Conservation (phyloP, 2,329 filamentous ascomycete species). For the Scedosporium aurantiacum region DNA sequence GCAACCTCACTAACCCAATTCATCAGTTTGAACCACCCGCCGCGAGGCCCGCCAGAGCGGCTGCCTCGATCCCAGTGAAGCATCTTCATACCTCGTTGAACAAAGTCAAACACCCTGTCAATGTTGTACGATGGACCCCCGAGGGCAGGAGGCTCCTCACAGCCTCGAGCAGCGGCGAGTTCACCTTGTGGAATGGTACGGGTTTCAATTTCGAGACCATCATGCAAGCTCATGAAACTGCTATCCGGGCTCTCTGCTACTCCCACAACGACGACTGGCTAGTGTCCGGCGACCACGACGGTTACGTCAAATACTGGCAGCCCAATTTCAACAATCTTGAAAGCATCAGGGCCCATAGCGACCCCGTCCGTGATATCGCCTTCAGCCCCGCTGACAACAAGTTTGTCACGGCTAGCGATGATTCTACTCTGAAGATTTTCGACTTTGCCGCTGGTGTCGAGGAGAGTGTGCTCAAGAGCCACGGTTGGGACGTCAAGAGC, state of each 20-base stretch:
- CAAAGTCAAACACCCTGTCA: slow-evolving; percentile 95
- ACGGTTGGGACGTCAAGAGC: slow-evolving; percentile 94
- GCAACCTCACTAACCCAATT: background rate
- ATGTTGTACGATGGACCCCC: slow-evolving; percentile 94
- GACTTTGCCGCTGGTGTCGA: slow-evolving; percentile 82
- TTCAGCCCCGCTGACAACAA: slow-evolving; percentile 93
- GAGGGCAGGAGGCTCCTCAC: slow-evolving; percentile 87
- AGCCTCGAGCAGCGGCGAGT: slow-evolving; percentile 91
- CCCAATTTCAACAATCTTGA: slow-evolving; percentile 99
- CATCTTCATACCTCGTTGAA: slow-evolving; percentile 97
- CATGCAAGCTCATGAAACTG: slow-evolving; percentile 91
- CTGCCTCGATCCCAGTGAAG: slow-evolving; percentile 84
- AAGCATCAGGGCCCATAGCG: slow-evolving; percentile 79
- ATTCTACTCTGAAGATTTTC: slow-evolving; percentile 87
- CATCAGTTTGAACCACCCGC: slow-evolving; percentile 74
- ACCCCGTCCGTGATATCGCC: slow-evolving; percentile 81
- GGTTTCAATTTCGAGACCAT: slow-evolving; percentile 99
- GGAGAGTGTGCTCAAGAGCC: slow-evolving; percentile 78
- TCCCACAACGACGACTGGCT: slow-evolving; percentile 97
- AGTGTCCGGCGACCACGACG: slow-evolving; percentile 88
- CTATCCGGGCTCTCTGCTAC: slow-evolving; percentile 73
- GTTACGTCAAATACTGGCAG: slow-evolving; percentile 96
- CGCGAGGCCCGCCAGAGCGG: slow-evolving; percentile 61
- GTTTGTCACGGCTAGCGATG: slow-evolving; percentile 92
- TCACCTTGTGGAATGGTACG: slow-evolving; percentile 97